Percentiles rank a stretch among this genome's conserved stretches.
Evolutionary conservation across 805 yeast species (phyloP).

Genomic region (Phaffomyces antillensis): DNA sequence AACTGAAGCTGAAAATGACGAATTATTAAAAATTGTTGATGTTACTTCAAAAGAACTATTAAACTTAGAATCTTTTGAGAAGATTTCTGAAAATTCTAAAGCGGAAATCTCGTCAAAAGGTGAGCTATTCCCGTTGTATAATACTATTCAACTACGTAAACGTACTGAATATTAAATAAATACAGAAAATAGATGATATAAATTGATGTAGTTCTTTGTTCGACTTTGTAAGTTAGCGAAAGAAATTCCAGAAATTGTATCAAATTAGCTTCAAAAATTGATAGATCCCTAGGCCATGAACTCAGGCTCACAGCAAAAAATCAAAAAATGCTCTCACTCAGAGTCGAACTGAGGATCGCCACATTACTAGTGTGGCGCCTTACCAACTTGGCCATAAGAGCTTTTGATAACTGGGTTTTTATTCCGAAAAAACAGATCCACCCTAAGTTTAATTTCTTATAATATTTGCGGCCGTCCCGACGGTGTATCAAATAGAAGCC

Average conservation of each 20-base stretch:
- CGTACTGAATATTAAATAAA: constrained; percentile 50
- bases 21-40: constrained; percentile 11
- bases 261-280: no score
- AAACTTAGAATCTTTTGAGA: constrained; percentile 27
- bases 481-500: no score
- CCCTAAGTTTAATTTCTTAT: no score
- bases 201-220: neutral
- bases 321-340: constrained; percentile 49
- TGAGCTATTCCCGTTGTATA: constrained; percentile 40
- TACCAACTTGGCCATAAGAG: constrained; percentile 60
- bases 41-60: constrained; percentile 27
- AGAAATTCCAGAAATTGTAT: no score
- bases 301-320: no score
- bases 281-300: no score
- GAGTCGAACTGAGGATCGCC: constrained; percentile 75
- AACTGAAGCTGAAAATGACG: constrained; percentile 25
- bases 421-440: no score
- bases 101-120: constrained; percentile 19
- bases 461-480: no score
- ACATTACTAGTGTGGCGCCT: constrained; percentile 83
- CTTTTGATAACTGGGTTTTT: no score
- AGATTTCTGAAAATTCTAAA: constrained; percentile 11
- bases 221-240: no score
- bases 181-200: neutral
- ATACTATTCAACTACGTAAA: constrained; percentile 47